These are phyloP conservation scores for Scheffersomyces stipitis DNA, from an alignment of 805 yeast genomes.

Conservation along the genomic window DNA sequence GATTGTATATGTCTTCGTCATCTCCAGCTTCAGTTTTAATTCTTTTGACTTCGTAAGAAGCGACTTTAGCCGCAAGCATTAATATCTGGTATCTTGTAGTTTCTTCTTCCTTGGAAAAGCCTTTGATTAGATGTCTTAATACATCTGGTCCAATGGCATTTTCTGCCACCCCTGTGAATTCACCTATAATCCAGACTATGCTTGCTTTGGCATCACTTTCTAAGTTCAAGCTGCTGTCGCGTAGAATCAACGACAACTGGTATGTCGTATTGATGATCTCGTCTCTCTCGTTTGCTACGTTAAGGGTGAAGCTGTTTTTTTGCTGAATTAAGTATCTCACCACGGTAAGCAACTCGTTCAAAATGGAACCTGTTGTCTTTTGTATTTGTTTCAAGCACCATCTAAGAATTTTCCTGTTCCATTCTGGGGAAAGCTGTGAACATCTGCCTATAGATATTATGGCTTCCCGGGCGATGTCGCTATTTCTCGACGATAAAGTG, in stretches of 20 bases:
- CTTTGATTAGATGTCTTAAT: slow-evolving; percentile 54
- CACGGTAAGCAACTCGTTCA: slow-evolving; percentile 69
- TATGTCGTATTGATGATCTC: slow-evolving; percentile 56
- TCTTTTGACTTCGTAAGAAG: slow-evolving; percentile 53
- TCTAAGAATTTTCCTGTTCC: slow-evolving; percentile 54
- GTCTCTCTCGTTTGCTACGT: slow-evolving; percentile 13
- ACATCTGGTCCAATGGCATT: slow-evolving; percentile 70
- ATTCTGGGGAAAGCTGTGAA: slow-evolving; percentile 46
- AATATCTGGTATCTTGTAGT: slow-evolving; percentile 70
- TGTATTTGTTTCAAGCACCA: slow-evolving; percentile 62
- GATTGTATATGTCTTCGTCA: slow-evolving; percentile 10
- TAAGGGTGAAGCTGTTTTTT: slow-evolving; percentile 19
- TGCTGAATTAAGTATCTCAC: slow-evolving; percentile 71
- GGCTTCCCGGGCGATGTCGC: slow-evolving; percentile 40
- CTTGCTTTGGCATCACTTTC: slow-evolving; percentile 67
- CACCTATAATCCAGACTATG: slow-evolving; percentile 90
- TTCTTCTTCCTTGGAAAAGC: slow-evolving; percentile 54
- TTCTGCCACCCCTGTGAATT: slow-evolving; percentile 47
- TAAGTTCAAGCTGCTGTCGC: slow-evolving; percentile 18
- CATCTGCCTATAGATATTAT: slow-evolving; percentile 64
- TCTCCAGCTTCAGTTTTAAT: slow-evolving; percentile 22
- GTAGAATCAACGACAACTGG: slow-evolving; percentile 39
- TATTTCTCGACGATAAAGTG: slow-evolving; percentile 29
- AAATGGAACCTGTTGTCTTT: slow-evolving; percentile 30
- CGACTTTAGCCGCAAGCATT: slow-evolving; percentile 70